Evolutionary conservation across 2,329 filamentous ascomycete genomes (phyloP), one percentile per base, ranked within the genome.

Genomic region (Setomelanomma holmii): DNA sequence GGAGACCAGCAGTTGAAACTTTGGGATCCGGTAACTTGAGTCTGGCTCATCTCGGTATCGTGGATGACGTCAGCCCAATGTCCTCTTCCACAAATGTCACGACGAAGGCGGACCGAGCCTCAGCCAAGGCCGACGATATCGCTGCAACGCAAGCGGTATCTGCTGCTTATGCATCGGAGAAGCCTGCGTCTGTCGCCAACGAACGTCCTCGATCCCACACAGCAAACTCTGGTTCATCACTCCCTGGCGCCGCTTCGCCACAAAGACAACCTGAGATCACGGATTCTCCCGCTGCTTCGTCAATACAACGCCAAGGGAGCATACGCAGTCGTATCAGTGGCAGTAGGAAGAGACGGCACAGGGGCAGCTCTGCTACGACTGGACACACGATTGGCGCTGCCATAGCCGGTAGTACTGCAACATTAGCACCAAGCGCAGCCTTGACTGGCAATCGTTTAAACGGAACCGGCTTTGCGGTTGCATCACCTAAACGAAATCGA

Each of bases 391-490:
- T 93, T 58, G 89, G 87, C 47, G 88, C 89, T 6, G 86, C 87
- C 14, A 86, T 93, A 61, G 85, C 84, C 45, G 85, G 87, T n/a
- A 88, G 86, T 52, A 88, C 88, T 53, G 80, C 84, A 30, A 87
- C 88, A 4, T 75, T 93, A n/a, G 85, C 85, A 14, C 85, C 89
- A 61, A 84, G 89, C 12, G 79, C 79, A 22, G 79, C 81, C 34
- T 69, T 82, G 14, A 84, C 83, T 61, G 83, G 85, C 4, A 89
- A 90, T 39, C 92, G 93, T 58, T 81, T 96, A 58, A 96, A 95
- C 12, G 95, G 95, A 0, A 96, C 93, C 4, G 95, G 95, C 0
- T 99, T 99, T 72, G 93, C 95, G 43, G 92, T 98, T 59, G 95
- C 95, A 42, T 96, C 90, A 72, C 96, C 96, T 74, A 97, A 95